Base-by-base conservation (phyloP, 306 rosid species). In the Lathyrus sativus region DNA sequence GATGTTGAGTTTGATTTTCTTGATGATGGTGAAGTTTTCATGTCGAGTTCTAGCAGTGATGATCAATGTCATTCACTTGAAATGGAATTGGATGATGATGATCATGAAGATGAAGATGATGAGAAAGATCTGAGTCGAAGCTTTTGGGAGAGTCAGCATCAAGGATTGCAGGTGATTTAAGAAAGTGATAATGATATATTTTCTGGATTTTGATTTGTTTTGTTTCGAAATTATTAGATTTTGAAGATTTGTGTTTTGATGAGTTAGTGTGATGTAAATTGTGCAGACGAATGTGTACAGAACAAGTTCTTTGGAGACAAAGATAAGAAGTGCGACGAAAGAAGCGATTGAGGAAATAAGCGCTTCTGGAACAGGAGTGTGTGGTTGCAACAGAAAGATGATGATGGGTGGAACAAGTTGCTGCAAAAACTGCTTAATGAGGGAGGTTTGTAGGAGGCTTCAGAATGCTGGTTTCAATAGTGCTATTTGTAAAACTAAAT, bases 401-500 rank as follows among this genome's bases (percentile, higher is more conserved):
- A 14, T 35, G 3, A 56, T 48, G 69, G 51, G 44, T 3, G 65
- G 19, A 8, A 35, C 71, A 1, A 62, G 57, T 65, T 90, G 95
- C 74, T 90, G 95, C 74, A 70, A 84, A 74, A 83, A 56, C 29
- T 90, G 98, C 78, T 70, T 92, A 4, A 71, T 88, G 88, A 85
- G 78, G 18, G 90, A 90, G 71, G 80, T 90, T 74, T 86, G 90
- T 10, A 67, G 73, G 56, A 72, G 84, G 4, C 91, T 92, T 31
- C 82, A 82, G 51, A 80, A 70, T 37, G 80, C 72, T 2, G 91
- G 91, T 29, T 85, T 55, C 75, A 76, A 85, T 53, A 80, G 82
- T 56, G 93, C 98, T 73, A 66, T 90, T 48, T 92, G 98, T 78
- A 88, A 82, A 78, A 84, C 98, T 0, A 90, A 83, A 64, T 92